These are phyloP conservation scores for Ramaria rubella DNA, from an alignment of 768 basidiomycete species.

Conservation along the genomic window DNA sequence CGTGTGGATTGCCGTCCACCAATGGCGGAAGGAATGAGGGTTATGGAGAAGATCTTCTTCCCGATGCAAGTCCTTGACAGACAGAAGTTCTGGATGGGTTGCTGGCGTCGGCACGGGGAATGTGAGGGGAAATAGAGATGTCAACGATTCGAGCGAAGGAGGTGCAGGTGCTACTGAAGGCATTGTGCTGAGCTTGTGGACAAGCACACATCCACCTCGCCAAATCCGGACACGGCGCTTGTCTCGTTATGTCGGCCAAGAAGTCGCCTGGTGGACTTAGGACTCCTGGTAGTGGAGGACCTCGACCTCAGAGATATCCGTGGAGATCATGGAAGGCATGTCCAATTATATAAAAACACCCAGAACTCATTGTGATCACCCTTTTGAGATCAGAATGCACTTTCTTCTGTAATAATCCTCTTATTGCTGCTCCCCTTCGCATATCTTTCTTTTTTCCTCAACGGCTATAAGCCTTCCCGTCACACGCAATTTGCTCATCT, in stretches of 20 bases:
- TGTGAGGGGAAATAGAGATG: constrained; percentile 72
- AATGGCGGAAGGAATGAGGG: constrained; percentile 83
- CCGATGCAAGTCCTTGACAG: constrained; percentile 68
- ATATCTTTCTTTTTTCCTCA: not conserved
- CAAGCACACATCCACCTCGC: too few relatives aligned
- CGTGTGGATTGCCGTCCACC: constrained; percentile 82
- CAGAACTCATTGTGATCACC: not conserved
- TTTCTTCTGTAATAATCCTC: not conserved
- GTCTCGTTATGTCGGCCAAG: too few relatives aligned
- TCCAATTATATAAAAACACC: not conserved
- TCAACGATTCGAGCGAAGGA: constrained; percentile 44
- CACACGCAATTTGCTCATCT: not conserved
- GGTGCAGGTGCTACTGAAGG: constrained; percentile 48
- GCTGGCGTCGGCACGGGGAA: constrained; percentile 76
- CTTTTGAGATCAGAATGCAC: not conserved
- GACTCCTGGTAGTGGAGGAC: too few relatives aligned
- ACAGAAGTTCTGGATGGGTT: constrained; percentile 70
- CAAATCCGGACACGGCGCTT: too few relatives aligned
- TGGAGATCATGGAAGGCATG: not conserved
- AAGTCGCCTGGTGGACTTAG: too few relatives aligned
- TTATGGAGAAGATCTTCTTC: constrained; percentile 94
- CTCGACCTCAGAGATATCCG: too few relatives aligned
- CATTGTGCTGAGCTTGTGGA: too few relatives aligned
- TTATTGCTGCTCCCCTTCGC: not conserved
- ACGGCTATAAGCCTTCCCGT: not conserved